phyloP scores from a whole-genome alignment of 2,329 filamentous ascomycete genomes.

The Ilyonectria sp. region DNA sequence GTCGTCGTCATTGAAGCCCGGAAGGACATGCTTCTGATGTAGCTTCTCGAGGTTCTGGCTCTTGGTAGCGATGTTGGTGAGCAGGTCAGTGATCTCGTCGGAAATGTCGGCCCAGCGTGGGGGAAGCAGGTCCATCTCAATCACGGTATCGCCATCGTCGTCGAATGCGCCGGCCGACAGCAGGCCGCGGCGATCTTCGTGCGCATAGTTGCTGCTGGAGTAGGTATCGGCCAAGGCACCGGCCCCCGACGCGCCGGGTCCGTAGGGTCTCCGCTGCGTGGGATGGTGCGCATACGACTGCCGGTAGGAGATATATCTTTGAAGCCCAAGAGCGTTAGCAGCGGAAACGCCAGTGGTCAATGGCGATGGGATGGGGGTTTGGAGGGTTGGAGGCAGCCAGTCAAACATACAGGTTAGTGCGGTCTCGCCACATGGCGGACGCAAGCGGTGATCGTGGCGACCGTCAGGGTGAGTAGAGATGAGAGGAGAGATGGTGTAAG shows the following conservation, averaged over 20 bases:
- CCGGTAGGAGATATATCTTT: conserved; percentile 97
- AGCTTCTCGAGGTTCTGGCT: conserved; percentile 89
- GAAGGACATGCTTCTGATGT: conserved; percentile 96
- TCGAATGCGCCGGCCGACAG: conserved; percentile 84
- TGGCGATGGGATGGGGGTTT: conserved; percentile 45
- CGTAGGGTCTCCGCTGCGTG: conserved; percentile 84
- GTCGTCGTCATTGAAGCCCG: conserved; percentile 96
- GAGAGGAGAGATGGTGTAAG: conserved; percentile 26
- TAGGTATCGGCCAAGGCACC: conserved; percentile 73
- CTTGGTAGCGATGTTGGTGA: conserved; percentile 85
- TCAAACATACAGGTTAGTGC: conserved; percentile 90
- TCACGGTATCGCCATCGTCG: conserved; percentile 93
- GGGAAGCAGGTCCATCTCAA: conserved; percentile 97
- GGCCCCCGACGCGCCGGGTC: conserved; percentile 62
- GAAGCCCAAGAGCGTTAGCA: conserved; percentile 35
- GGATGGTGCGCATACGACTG: conserved; percentile 98
- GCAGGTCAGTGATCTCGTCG: conserved; percentile 89
- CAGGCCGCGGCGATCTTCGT: conserved; percentile 80
- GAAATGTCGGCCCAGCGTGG: conserved; percentile 96
- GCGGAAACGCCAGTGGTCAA: conserved; percentile 12
- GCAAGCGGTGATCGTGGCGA: conserved; percentile 51
- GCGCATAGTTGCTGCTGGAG: conserved; percentile 62
- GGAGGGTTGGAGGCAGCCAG: conserved; percentile 34
- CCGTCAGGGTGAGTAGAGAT: conserved; percentile 44
- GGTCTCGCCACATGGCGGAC: conserved; percentile 97